Percentiles rank a stretch among this genome's conserved stretches.
Evolutionary conservation across 1,284 basidiomycete species (phyloP).

Genomic region (Moniliophthora roreri): DNA sequence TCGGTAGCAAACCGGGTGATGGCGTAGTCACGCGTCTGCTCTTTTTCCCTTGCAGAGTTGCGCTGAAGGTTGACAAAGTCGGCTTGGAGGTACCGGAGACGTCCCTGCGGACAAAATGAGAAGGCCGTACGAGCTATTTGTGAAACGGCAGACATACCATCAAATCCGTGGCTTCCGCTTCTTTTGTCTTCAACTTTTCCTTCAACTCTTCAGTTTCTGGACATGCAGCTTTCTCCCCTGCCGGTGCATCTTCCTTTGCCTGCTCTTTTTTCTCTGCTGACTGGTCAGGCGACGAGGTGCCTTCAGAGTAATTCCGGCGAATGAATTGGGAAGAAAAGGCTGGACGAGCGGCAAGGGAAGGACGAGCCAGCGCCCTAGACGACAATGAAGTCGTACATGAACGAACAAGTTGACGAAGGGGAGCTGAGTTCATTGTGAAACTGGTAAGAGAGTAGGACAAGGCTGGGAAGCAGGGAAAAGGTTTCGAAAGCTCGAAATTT

Average conservation of each 20-base stretch:
- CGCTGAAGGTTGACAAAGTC: slow-evolving; percentile 96
- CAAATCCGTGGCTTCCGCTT: slow-evolving; percentile 71
- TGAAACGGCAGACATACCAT: slow-evolving; percentile 50
- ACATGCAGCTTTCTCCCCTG: not conserved
- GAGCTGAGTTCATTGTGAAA: slow-evolving; percentile 46
- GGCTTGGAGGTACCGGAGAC: slow-evolving; percentile 86
- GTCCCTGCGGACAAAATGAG: slow-evolving; percentile 50
- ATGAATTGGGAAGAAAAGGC: slow-evolving; percentile 23
- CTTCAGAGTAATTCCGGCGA: slow-evolving; percentile 54
- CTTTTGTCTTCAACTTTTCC: slow-evolving; percentile 69
- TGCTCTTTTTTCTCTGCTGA: slow-evolving; percentile 27
- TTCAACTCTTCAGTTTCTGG: slow-evolving; percentile 31
- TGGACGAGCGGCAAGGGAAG: slow-evolving; percentile 28
- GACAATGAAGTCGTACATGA: slow-evolving; percentile 56
- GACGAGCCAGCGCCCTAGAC: slow-evolving; percentile 41
- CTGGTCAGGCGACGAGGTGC: slow-evolving; percentile 34
- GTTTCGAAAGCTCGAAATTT: not conserved
- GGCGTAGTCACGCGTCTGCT: slow-evolving; percentile 91
- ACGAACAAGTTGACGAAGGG: slow-evolving; percentile 53
- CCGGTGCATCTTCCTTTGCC: slow-evolving; percentile 22
- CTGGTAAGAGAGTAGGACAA: slow-evolving; percentile 12
- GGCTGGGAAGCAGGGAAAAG: not conserved
- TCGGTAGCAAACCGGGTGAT: slow-evolving; percentile 90
- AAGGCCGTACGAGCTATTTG: not conserved
- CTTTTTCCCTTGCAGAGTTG: slow-evolving; percentile 87